Evolutionary conservation across 179 eudicot genomes (phyloP).

Genomic region (Patellifolia procumbens): DNA sequence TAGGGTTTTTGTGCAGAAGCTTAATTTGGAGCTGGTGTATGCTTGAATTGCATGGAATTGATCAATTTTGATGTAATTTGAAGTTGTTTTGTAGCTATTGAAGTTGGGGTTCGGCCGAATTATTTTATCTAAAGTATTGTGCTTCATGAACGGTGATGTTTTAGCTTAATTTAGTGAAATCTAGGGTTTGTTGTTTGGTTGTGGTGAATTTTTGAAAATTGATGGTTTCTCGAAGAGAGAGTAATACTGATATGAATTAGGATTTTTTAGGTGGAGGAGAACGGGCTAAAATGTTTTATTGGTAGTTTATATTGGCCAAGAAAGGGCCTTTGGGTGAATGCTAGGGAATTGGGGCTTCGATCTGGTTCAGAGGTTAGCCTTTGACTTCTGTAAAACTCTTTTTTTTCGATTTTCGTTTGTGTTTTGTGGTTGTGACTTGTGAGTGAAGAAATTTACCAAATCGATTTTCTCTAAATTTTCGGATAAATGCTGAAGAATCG

Average conservation of each 20-base stretch:
- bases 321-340: too few relatives aligned
- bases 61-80: slow-evolving; percentile 5
- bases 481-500: too few relatives aligned
- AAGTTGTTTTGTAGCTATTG: slow-evolving; percentile 5
- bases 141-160: background rate
- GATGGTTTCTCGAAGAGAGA: slow-evolving; percentile 5
- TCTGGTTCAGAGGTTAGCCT: too few relatives aligned
- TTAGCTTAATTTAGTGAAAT: background rate
- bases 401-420: too few relatives aligned
- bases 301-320: slow-evolving; percentile 82
- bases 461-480: too few relatives aligned
- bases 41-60: slow-evolving; percentile 17
- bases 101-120: slow-evolving; percentile 19
- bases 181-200: slow-evolving; percentile 10
- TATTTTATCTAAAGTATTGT: background rate
- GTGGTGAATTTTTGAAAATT: slow-evolving; percentile 5
- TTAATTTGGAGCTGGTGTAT: slow-evolving; percentile 11
- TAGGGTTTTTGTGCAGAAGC: slow-evolving; percentile 21
- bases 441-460: too few relatives aligned
- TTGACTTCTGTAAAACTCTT: too few relatives aligned
- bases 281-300: slow-evolving; percentile 70
- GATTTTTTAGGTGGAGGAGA: slow-evolving; percentile 25
- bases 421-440: too few relatives aligned
- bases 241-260: slow-evolving; percentile 24
- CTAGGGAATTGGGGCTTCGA: too few relatives aligned